Evolutionary conservation across 2,329 filamentous ascomycete species (phyloP).

Genomic region (Pseudogymnoascus sp.): DNA sequence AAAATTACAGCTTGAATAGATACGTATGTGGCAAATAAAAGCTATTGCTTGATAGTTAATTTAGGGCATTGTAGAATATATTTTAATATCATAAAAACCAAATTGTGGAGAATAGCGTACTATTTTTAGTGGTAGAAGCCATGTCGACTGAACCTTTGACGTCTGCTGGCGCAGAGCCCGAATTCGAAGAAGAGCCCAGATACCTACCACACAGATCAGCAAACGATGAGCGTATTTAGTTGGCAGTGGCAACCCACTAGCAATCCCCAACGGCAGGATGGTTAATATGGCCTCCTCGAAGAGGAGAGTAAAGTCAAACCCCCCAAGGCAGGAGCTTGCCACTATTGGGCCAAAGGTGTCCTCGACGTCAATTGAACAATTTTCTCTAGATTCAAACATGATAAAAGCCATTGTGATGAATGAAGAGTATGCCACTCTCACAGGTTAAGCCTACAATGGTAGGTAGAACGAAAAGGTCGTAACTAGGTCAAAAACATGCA

Average conservation of each 20-base stretch:
- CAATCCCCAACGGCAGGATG: conserved; percentile 8
- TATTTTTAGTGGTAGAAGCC: neutral
- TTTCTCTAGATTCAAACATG: neutral
- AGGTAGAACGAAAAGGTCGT: neutral
- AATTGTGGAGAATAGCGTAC: neutral
- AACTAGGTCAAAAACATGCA: neutral
- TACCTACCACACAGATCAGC: neutral
- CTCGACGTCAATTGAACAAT: neutral
- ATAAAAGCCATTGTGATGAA: neutral
- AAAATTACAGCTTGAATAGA: neutral
- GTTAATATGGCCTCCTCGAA: conserved; percentile 26
- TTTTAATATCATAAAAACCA: neutral
- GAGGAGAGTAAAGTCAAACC: conserved; percentile 28
- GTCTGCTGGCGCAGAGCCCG: neutral
- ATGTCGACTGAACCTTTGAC: neutral
- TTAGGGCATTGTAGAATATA: neutral
- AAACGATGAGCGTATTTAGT: neutral
- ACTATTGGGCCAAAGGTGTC: conserved; percentile 19
- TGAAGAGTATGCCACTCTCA: neutral
- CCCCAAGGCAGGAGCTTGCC: neutral
- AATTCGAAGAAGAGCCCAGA: neutral
- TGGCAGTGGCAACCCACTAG: neutral
- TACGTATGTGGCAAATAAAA: neutral
- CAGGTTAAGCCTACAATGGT: neutral
- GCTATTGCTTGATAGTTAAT: neutral